These are phyloP conservation scores for Clavulina sp. DNA, from an alignment of 768 basidiomycete genomes.

Conservation along the genomic window DNA sequence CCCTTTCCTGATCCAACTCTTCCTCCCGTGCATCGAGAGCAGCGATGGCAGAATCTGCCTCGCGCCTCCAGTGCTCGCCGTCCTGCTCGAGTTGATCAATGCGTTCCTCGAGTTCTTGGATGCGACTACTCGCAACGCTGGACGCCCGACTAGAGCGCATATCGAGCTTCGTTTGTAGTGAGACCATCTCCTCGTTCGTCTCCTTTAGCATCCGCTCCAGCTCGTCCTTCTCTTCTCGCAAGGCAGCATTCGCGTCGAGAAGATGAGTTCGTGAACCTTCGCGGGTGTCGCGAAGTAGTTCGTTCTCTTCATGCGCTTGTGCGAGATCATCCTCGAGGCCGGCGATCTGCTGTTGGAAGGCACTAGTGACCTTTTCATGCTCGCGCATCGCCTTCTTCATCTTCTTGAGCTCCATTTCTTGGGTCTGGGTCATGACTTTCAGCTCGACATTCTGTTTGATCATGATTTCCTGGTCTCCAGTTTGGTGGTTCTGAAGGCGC, in stretches of 20 bases:
- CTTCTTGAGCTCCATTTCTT: slow-evolving; percentile 85
- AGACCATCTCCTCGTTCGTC: slow-evolving; percentile 27
- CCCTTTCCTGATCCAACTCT: slow-evolving; percentile 30
- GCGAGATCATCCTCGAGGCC: slow-evolving; percentile 40
- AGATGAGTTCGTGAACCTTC: neutral
- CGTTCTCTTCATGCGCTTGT: slow-evolving; percentile 13
- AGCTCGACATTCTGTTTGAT: slow-evolving; percentile 86
- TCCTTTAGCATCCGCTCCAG: slow-evolving; percentile 41
- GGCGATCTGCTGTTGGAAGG: slow-evolving; percentile 30
- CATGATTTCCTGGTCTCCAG: slow-evolving; percentile 81
- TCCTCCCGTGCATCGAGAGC: neutral
- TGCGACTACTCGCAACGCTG: neutral
- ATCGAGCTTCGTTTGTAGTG: slow-evolving; percentile 10
- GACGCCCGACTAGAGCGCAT: slow-evolving; percentile 10
- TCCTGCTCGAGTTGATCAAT: neutral
- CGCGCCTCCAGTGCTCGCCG: neutral
- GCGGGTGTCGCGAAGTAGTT: neutral
- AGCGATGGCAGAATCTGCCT: slow-evolving; percentile 1
- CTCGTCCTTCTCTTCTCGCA: slow-evolving; percentile 47
- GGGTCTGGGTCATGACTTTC: slow-evolving; percentile 32
- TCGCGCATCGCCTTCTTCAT: slow-evolving; percentile 77
- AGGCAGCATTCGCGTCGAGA: slow-evolving; percentile 8
- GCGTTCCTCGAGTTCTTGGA: neutral
- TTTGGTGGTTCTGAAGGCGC: slow-evolving; percentile 59
- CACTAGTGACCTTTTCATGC: slow-evolving; percentile 48